Evolutionary conservation across 148 eudicot species (phyloP), one percentile per base, ranked within the genome.

Genomic region (Fagopyrum esculentum): DNA sequence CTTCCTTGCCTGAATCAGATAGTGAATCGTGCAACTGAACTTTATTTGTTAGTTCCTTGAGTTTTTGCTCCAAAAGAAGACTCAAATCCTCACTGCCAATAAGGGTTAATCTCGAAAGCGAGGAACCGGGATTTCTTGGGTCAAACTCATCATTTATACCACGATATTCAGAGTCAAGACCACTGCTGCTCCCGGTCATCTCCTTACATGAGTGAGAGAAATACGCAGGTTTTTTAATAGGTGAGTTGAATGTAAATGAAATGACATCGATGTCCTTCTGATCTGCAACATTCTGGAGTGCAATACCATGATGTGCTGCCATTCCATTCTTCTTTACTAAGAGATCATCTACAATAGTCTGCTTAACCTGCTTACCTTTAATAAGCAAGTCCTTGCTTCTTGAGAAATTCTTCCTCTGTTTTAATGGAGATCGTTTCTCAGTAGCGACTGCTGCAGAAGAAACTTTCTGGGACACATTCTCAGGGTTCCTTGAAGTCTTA

Each of bases 211-310:
- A 73, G 59, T 30, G 81, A 1, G 88, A 82, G 49, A 77, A 86
- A 54, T 77, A 51, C 9, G 49, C 73, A 47, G 92, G 22, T 76
- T 86, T 90, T 76, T 92, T 95, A 29, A 92, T 89, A n/a, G 99
- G 99, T 54, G 99, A 95, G 13, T 91, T 90, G 72, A 95, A 95
- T 30, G 96, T 95, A 83, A 95, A 95, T 4, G 99, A 95, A 73
- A 95, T 89, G 56, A 95, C 94, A 85, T 95, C 97, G 84, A 87
- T 84, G 77, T 77, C 87, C 82, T 82, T 78, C 29, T 83, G 86
- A 74, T 78, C 79, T 79, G 73, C 77, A 69, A 6, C 73, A 26
- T 15, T 75, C n/a, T 83, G 88, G 63, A 72, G 70, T 12, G 88
- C 71, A 74, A 78, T 68, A 79, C 83, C 88, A 63, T 82, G 82